Evolutionary conservation across 495 filamentous ascomycete genomes (phyloP).

Genomic region (Penicillium coprophilum): DNA sequence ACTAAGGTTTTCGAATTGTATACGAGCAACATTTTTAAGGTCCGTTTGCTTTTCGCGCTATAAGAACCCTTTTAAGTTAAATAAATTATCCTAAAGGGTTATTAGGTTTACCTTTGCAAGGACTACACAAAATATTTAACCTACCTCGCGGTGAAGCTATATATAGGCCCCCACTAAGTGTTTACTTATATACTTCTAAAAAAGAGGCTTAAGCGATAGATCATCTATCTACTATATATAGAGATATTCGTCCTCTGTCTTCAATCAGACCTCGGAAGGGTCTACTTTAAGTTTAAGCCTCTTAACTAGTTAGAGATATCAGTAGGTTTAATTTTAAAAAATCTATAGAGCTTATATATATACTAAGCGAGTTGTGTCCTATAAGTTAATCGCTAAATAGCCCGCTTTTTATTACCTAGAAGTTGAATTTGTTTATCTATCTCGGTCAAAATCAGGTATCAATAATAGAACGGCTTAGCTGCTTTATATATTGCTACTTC

Average conservation of each 20-base stretch:
- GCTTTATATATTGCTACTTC: constrained; percentile 1
- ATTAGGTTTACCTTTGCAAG: not conserved
- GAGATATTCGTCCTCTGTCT: constrained; percentile 6
- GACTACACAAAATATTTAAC: not conserved
- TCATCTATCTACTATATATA: constrained; percentile 7
- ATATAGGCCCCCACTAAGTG: constrained; percentile 5
- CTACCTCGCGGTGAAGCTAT: not conserved
- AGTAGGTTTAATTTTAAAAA: not conserved
- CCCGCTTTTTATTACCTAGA: constrained; percentile 6
- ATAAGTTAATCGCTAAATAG: not conserved
- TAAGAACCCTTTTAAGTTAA: not conserved
- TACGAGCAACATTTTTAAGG: not conserved
- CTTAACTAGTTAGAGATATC: constrained; percentile 1
- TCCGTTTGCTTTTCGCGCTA: constrained; percentile 1
- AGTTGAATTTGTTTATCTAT: constrained; percentile 4
- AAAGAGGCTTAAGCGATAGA: constrained; percentile 1
- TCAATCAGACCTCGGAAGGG: constrained; percentile 3
- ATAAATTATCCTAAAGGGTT: not conserved
- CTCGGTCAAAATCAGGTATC: not conserved
- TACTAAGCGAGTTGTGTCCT: not conserved
- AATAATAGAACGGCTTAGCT: not conserved
- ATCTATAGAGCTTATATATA: not conserved
- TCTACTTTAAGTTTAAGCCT: constrained; percentile 3
- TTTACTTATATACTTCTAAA: constrained; percentile 8
- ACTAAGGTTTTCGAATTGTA: constrained; percentile 1